Evolutionary conservation across 495 filamentous ascomycete genomes (phyloP), one percentile per base, ranked within the genome.

Genomic region (Neurospora tetraspora): DNA sequence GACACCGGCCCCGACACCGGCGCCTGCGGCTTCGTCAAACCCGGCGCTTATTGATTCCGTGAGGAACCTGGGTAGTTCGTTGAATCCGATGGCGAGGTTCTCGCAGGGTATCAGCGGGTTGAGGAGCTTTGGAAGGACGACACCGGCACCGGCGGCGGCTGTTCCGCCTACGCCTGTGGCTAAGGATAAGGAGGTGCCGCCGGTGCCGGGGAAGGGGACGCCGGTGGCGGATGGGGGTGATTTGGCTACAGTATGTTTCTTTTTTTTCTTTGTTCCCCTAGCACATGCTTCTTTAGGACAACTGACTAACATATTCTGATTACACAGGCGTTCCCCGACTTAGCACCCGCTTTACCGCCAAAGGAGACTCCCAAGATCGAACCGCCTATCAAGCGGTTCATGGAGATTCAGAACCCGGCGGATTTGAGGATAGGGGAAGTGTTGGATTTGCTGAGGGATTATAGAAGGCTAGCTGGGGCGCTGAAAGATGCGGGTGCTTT

Each of bases 381-480:
- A 14, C 92, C 92, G 34, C 93, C 94, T 0, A 90, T 91, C 73
- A 87, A 90, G 79, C 87, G 91, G 69, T 98, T 98, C 81, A 86
- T 98, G 80, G 92, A 95, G 69, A 81, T 91, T 42, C 86, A 92
- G 77, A 90, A 92, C 80, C 91, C 90, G 9, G 87, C 87, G 8
- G 94, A 98, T 71, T 81, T 99, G 61, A 91, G 86, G 71, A 80
- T 98, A 68, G 90, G 90, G 23, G 96, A 99, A 77, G 90, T 98
- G 47, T 82, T 92, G 45, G 89, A 92, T 72, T 78, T 99, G 73
- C 81, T 99, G 70, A 88, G 88, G 76, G 96, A 98, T 81, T 99
- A 98, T 80, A 90, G 94, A 74, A 84, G 94, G 69, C 82, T 99
- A 14, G 93, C 92, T 9, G 85, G 82, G 23, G 91, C 88, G 34